Conservation (phyloP, 2,329 filamentous ascomycete species). For the Neopestalotiopsis sp. region DNA sequence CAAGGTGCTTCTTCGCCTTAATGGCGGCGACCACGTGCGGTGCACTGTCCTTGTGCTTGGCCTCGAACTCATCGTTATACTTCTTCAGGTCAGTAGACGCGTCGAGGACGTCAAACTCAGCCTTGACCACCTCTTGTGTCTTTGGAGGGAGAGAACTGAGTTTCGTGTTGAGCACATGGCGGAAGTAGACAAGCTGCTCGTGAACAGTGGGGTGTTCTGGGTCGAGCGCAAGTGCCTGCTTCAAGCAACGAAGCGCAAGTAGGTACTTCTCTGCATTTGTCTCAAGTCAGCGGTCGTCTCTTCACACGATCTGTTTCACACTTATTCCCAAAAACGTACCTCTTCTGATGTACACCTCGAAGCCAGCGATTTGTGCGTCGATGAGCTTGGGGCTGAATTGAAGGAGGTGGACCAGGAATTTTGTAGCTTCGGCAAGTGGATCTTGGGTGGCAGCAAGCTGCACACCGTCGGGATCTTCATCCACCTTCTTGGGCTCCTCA, state of each 20-base stretch:
- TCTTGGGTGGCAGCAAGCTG: constrained; percentile 82
- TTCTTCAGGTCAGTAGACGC: constrained; percentile 63
- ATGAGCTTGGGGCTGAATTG: constrained; percentile 83
- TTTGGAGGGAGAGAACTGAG: constrained; percentile 67
- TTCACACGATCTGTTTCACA: constrained; percentile 19
- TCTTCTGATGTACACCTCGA: constrained; percentile 86
- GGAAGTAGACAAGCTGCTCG: constrained; percentile 75
- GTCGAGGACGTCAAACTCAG: constrained; percentile 68
- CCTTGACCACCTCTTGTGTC: constrained; percentile 71
- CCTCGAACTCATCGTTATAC: constrained; percentile 71
- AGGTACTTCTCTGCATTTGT: constrained; percentile 75
- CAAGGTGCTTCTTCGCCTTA: constrained; percentile 63
- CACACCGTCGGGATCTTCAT: constrained; percentile 84
- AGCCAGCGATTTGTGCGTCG: constrained; percentile 82
- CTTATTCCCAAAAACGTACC: constrained; percentile 59
- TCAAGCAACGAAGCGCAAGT: constrained; percentile 85
- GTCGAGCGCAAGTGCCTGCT: constrained; percentile 74
- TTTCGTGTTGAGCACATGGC: constrained; percentile 62
- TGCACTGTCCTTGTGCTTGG: constrained; percentile 66
- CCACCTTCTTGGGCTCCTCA: constrained; percentile 80
- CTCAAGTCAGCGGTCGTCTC: constrained; percentile 30
- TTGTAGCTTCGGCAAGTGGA: constrained; percentile 85
- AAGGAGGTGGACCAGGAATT: constrained; percentile 81
- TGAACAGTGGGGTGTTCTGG: constrained; percentile 74
- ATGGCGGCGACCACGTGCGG: constrained; percentile 69